Base-by-base conservation (phyloP, 768 basidiomycete species). In the Mycena alexandri region DNA sequence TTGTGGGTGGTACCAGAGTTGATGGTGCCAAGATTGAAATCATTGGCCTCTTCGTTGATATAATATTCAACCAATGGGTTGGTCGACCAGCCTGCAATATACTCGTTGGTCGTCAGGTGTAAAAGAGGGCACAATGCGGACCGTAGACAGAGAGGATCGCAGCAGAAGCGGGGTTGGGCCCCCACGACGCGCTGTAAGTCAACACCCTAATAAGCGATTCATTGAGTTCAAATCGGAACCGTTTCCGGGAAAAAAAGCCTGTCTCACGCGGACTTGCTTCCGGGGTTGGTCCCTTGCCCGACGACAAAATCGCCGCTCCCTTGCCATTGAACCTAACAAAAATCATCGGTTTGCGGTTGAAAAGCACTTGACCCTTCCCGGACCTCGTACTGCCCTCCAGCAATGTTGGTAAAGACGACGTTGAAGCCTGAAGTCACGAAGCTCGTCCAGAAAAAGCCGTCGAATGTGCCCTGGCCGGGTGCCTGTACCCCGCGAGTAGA, bases 1-100 rank as follows among this genome's bases (percentile, higher is more conserved):
- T 71, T 74, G 65, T 68, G 57, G 24, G 75, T 72, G 17, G 64
- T 65, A 14, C 55, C 61, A 25, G 77, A 72, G 69, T 78, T 76
- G 68, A 71, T 73, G 14, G 74, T 70, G 16, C 76, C 77, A 58
- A 68, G 75, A 62, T 63, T 59, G 59, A 66, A 66, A n/a, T 46
- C 14, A 50, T 66, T 66, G 38, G 65, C 50, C 5, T 66, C 50
- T 65, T 78, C 77, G 60, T 69, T 61, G 70, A 78, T 75, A 71
- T 78, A 78, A 69, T 77, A 78, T 63, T 78, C 77, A 25, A 66
- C 65, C 57, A 66, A 56, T 6, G 65, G 65, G 57, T 60, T 60
- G 25, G 57, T 60, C 10, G 70, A 78, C 70, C 71, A 78, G 72
- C 68, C 68, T 67, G 41, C 33, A 21, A 22, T 24, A 55, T 38